phyloP scores from a whole-genome alignment of 345 rosid genomes.

The Syzygium grande region DNA sequence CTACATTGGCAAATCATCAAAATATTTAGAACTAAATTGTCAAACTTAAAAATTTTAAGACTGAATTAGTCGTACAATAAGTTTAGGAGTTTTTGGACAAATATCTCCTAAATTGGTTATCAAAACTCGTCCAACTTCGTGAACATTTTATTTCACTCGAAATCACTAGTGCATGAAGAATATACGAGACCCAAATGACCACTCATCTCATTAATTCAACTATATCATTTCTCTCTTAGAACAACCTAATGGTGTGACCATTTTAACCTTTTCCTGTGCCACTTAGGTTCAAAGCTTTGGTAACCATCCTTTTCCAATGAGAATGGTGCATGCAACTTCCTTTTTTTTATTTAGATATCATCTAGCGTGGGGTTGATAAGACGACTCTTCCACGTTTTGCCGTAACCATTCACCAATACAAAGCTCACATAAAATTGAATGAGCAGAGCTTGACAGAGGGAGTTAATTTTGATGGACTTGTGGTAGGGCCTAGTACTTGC shows the following conservation, averaged over 20 bases:
- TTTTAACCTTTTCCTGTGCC: neutral
- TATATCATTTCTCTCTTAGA: neutral
- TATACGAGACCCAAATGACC: neutral
- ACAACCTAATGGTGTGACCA: neutral
- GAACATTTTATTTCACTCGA: neutral
- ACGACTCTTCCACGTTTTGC: neutral
- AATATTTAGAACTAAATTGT: too few relatives aligned
- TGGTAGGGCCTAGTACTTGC: slow-evolving; percentile 6
- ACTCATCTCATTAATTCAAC: neutral
- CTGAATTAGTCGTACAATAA: neutral
- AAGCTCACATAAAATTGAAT: neutral
- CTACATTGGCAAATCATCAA: neutral
- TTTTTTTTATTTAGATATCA: neutral
- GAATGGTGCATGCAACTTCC: neutral
- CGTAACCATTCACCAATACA: neutral
- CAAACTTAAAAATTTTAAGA: neutral
- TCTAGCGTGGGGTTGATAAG: neutral
- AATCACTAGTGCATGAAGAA: neutral
- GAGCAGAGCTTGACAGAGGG: neutral
- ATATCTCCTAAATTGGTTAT: neutral
- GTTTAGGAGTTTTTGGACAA: neutral
- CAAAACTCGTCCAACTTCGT: neutral
- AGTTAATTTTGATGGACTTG: neutral
- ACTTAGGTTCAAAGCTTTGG: neutral
- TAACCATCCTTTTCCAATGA: neutral